These are phyloP conservation scores for Pelargonium cotyledonis DNA, from an alignment of 441 rosid genomes.

Conservation along the genomic window DNA sequence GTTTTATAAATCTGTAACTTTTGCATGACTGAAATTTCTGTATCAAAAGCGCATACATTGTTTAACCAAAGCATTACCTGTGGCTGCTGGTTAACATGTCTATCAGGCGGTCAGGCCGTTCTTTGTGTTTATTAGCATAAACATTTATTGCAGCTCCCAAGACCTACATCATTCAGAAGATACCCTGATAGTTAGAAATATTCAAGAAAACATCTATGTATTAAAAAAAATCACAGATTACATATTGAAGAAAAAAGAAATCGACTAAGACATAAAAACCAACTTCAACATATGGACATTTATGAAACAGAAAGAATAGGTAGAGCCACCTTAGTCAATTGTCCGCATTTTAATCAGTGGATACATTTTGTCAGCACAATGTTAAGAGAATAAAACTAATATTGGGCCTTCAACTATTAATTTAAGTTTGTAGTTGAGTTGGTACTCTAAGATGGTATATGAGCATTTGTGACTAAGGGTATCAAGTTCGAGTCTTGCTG, in stretches of 20 bases:
- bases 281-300: not conserved
- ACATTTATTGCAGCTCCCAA: constrained; percentile 94
- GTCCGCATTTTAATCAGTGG: not conserved
- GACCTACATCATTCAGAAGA: constrained; percentile 47
- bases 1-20: too few relatives aligned
- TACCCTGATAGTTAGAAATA: constrained; percentile 4
- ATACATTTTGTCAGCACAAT: too few relatives aligned
- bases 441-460: too few relatives aligned
- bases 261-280: not conserved
- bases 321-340: not conserved
- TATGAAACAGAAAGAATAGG: not conserved
- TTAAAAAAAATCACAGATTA: not conserved
- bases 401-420: too few relatives aligned
- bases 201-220: constrained; percentile 11
- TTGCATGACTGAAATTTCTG: not conserved
- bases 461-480: too few relatives aligned
- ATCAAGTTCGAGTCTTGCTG: too few relatives aligned
- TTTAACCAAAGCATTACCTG: constrained; percentile 38
- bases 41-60: constrained; percentile 3
- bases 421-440: too few relatives aligned
- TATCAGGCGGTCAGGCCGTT: constrained; percentile 93
- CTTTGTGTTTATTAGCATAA: constrained; percentile 94
- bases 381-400: too few relatives aligned
- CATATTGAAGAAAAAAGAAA: not conserved
- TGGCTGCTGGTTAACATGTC: constrained; percentile 98